Evolutionary conservation across 2,329 filamentous ascomycete species (phyloP), one percentile per base, ranked within the genome.

Genomic region (Tolypocladium nubicola): DNA sequence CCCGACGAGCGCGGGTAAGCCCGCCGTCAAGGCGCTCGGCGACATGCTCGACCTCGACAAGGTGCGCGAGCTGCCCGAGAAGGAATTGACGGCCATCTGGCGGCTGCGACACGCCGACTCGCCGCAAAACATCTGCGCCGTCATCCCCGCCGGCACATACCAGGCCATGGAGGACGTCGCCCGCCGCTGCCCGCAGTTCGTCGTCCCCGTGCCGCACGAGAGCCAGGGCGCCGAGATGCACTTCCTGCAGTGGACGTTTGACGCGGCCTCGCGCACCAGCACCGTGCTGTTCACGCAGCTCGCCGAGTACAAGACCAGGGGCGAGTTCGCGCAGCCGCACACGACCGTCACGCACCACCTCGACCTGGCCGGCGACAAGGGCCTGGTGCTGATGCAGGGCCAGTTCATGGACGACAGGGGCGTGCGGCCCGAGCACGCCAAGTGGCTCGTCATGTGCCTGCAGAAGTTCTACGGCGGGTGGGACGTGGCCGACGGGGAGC

Each of bases 221-320:
- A 75, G 72, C 30, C 77, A 78, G 62, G 90, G 89, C 55, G 90
- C 91, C 52, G 94, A 97, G 72, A 91, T 99, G 52, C 94, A 99
- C 74, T 96, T 96, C 72, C 74, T 99, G 61, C 93, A 99, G 73
- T 99, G 95, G 90, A 89, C 88, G 0, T 97, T 96, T 73, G 92
- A 96, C 59, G 75, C 73, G 26, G 75, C 76, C 57, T 81, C 79
- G 21, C 75, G 80, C 59, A 87, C 85, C 4, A 83, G 82, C 59
- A 90, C 88, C 0, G 86, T 97, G 7, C 84, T 99, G 39, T 97
- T 99, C 75, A 99, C 94, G 0, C 89, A 94, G 67, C 80, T 99
- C 38, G 93, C 90, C 19, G 90, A 97, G 70, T 99, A 88, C 76
- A 97, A 97, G 78, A 75, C 90, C 58, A 82, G 93, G 55, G 92